Evolutionary conservation across 2,329 filamentous ascomycete species (phyloP).

Genomic region (Acrodontium crateriforme): DNA sequence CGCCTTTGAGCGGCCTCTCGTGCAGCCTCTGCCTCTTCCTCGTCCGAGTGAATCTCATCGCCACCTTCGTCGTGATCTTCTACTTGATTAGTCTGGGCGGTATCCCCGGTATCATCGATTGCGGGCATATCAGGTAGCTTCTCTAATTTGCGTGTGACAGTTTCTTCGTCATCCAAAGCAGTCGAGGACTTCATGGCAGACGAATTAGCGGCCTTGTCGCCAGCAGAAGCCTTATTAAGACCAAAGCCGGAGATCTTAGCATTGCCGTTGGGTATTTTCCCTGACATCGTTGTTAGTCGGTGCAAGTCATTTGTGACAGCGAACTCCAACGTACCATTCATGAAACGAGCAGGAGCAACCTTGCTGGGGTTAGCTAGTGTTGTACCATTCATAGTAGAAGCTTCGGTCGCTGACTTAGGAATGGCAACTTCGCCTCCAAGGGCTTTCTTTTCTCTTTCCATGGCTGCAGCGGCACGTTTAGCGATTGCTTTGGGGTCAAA

Average conservation of each 20-base stretch:
- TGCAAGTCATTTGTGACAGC: not conserved
- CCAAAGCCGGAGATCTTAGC: conserved; percentile 75
- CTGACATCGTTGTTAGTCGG: conserved; percentile 13
- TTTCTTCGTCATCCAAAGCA: conserved; percentile 79
- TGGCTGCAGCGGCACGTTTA: conserved; percentile 56
- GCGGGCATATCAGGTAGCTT: conserved; percentile 69
- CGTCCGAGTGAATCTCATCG: conserved; percentile 68
- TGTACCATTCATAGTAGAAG: conserved; percentile 6
- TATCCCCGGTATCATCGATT: conserved; percentile 32
- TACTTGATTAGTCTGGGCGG: conserved; percentile 44
- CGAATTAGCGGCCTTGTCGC: conserved; percentile 41
- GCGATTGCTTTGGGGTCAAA: conserved; percentile 78
- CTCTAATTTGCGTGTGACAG: conserved; percentile 73
- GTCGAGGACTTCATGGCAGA: conserved; percentile 53
- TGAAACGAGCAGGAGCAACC: conserved; percentile 25
- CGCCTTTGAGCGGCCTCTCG: conserved; percentile 70
- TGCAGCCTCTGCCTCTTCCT: conserved; percentile 74
- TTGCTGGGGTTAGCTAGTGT: conserved; percentile 23
- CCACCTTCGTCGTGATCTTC: conserved; percentile 38
- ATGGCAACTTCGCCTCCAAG: conserved; percentile 42
- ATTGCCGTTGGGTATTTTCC: conserved; percentile 7
- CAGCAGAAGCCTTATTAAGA: conserved; percentile 53
- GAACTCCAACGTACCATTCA: conserved; percentile 21
- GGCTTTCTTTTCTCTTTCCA: conserved; percentile 33
- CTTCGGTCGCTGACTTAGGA: conserved; percentile 21